phyloP scores from a whole-genome alignment of 2,329 filamentous ascomycete species.

The Epichloe festucae region DNA sequence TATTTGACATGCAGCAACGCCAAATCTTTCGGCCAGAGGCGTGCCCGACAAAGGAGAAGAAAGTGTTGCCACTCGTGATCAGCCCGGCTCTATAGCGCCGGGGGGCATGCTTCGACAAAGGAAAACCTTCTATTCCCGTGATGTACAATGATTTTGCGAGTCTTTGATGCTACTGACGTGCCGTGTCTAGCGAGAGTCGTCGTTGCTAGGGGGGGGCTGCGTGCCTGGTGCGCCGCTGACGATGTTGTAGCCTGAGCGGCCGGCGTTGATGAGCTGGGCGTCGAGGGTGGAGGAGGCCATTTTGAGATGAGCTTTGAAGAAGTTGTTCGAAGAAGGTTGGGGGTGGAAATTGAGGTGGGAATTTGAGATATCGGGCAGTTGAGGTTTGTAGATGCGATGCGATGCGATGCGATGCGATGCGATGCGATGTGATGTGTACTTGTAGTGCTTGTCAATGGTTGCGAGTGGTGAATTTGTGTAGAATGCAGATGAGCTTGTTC shows the following conservation, averaged over 20 bases:
- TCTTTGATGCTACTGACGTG: too few species aligned
- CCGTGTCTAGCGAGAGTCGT: conserved; percentile 6
- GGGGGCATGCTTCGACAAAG: not conserved
- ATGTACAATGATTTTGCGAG: too few species aligned
- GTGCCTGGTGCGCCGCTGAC: conserved; percentile 16
- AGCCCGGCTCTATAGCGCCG: not conserved
- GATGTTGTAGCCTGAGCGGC: conserved; percentile 32
- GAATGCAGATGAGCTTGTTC: too few species aligned
- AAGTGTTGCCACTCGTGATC: not conserved
- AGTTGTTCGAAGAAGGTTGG: too few species aligned
- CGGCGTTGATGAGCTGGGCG: conserved; percentile 23
- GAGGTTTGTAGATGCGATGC: too few species aligned
- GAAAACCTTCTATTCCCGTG: not conserved
- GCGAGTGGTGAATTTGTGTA: too few species aligned
- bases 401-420: too few species aligned
- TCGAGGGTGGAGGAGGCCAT: conserved; percentile 12
- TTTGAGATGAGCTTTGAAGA: not conserved
- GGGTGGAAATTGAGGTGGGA: too few species aligned
- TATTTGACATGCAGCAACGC: not conserved
- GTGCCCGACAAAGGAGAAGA: not conserved
- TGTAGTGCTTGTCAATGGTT: too few species aligned
- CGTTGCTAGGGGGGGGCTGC: conserved; percentile 3
- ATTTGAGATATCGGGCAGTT: too few species aligned
- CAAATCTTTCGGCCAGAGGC: not conserved
- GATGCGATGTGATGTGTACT: too few species aligned